Percentiles rank a stretch among this genome's conserved stretches.
These are phyloP conservation scores for Phylloporus arenicola DNA, from an alignment of 768 basidiomycete species.

Conservation along the genomic window DNA sequence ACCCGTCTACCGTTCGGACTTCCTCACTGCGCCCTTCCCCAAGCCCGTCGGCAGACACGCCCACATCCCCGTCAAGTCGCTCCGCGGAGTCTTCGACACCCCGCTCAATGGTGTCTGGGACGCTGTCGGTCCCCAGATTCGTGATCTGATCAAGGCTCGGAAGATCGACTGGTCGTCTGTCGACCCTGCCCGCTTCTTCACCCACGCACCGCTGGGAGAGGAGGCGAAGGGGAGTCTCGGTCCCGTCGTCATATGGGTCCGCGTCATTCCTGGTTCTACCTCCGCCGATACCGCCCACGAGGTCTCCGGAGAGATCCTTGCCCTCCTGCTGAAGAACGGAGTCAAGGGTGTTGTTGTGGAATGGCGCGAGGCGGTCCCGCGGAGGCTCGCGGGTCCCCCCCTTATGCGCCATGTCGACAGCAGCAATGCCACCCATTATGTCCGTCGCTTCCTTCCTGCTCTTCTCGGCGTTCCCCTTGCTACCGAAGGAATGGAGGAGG, in stretches of 20 bases:
- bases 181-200: slow-evolving; percentile 34
- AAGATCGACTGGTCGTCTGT: slow-evolving; percentile 25
- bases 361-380: slow-evolving; percentile 29
- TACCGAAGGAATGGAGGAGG: too few species aligned
- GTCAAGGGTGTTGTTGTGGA: slow-evolving; percentile 25
- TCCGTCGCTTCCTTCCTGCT: too few species aligned
- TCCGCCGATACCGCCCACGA: slow-evolving; percentile 29
- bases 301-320: slow-evolving; percentile 4
- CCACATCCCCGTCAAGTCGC: slow-evolving; percentile 34
- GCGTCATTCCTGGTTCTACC: slow-evolving; percentile 32
- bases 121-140: slow-evolving; percentile 35
- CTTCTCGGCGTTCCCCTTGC: too few species aligned
- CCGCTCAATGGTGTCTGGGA: slow-evolving; percentile 39
- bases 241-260: slow-evolving; percentile 30
- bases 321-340: background rate
- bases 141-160: slow-evolving; percentile 29
- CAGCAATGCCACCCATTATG: too few species aligned
- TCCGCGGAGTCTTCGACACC: slow-evolving; percentile 35
- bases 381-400: too few species aligned
- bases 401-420: too few species aligned
- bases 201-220: slow-evolving; percentile 23
- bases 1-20: background rate
- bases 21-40: slow-evolving; percentile 23
- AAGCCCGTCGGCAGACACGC: slow-evolving; percentile 25
- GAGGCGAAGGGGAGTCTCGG: slow-evolving; percentile 14